A percentile compares a stretch with the other conserved stretches of the same genome.
These are phyloP conservation scores for Isabelozyma pseudorhagii DNA, from an alignment of 805 yeast genomes.

Conservation along the genomic window DNA sequence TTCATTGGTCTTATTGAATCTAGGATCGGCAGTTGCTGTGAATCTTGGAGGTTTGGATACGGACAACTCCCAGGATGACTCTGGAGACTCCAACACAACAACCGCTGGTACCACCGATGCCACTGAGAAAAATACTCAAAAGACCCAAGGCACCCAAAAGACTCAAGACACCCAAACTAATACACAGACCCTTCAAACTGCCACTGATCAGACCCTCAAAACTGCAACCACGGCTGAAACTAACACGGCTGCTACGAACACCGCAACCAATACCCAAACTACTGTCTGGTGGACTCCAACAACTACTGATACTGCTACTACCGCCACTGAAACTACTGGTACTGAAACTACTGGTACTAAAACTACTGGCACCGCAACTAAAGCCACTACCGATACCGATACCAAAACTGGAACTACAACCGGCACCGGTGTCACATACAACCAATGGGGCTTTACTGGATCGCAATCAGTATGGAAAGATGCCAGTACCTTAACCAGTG, in stretches of 20 bases:
- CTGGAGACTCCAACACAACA: neutral
- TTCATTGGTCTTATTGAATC: conserved; percentile 4
- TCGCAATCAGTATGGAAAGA: conserved; percentile 33
- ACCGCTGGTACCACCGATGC: neutral
- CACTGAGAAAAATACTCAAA: neutral
- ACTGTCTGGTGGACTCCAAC: conserved; percentile 2
- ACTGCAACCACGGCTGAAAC: conserved; percentile 3
- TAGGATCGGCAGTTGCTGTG: conserved; percentile 6
- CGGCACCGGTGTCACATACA: conserved; percentile 20
- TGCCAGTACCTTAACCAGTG: conserved; percentile 6
- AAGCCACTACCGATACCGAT: conserved; percentile 6
- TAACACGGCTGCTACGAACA: conserved; percentile 4
- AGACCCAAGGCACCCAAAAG: neutral
- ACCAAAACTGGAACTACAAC: conserved; percentile 10
- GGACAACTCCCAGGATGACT: conserved; percentile 1
- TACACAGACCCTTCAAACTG: neutral
- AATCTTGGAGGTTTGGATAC: conserved; percentile 13
- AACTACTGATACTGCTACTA: conserved; percentile 1
- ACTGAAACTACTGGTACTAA: conserved; percentile 5
- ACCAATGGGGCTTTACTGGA: conserved; percentile 44
- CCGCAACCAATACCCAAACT: conserved; percentile 2
- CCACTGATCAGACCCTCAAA: neutral
- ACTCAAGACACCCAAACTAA: neutral
- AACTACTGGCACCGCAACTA: conserved; percentile 4
- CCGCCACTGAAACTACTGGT: conserved; percentile 5